phyloP scores from a whole-genome alignment of 768 basidiomycete species.

The Mycena amicta region DNA sequence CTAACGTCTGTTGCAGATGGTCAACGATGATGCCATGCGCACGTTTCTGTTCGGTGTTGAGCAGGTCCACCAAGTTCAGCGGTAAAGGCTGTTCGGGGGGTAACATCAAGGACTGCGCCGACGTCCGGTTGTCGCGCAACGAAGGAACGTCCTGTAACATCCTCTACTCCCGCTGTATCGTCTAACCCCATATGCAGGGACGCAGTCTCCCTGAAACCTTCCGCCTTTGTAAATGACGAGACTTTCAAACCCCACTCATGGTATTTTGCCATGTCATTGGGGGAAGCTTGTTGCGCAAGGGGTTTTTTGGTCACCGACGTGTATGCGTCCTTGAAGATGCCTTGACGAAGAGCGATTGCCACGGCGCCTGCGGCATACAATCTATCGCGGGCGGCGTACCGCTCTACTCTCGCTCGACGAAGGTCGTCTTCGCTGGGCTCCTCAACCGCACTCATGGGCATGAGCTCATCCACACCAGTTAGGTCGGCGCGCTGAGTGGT shows the following conservation, averaged over 20 bases:
- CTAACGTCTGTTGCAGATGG: not conserved
- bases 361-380: not conserved
- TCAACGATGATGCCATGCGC: not conserved
- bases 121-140: not conserved
- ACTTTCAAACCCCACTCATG: not conserved
- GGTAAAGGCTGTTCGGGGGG: not conserved
- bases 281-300: not conserved
- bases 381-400: not conserved
- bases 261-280: not conserved
- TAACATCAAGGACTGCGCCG: not conserved
- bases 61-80: not conserved
- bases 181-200: not conserved
- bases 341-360: not conserved
- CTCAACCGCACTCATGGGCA: not conserved
- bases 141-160: not conserved
- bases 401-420: not conserved
- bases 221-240: not conserved
- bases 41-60: not conserved
- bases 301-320: not conserved
- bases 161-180: not conserved
- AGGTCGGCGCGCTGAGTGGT: not conserved
- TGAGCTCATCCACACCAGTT: not conserved
- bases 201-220: not conserved
- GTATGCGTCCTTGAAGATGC: not conserved
- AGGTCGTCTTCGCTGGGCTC: not conserved